Evolutionary conservation across 2,329 filamentous ascomycete species (phyloP).

Genomic region (Clarireedia homoeocarpa): DNA sequence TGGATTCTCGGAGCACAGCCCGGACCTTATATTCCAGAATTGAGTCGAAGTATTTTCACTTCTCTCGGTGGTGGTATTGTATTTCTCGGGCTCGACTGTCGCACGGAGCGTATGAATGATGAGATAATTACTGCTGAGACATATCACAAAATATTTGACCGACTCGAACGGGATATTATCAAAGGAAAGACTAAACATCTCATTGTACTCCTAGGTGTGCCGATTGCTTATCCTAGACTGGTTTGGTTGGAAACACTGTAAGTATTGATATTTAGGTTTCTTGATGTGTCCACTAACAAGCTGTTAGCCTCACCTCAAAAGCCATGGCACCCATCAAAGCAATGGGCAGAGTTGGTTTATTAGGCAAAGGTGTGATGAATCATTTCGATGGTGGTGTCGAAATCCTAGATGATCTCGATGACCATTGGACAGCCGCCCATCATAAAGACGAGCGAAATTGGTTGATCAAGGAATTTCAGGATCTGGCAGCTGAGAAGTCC

Average conservation of each 20-base stretch:
- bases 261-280: constrained; percentile 27
- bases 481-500: constrained; percentile 86
- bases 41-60: constrained; percentile 80
- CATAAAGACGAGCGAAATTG: constrained; percentile 86
- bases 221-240: constrained; percentile 71
- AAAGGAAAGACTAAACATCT: constrained; percentile 84
- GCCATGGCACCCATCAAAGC: constrained; percentile 86
- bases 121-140: constrained; percentile 74
- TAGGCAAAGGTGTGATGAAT: constrained; percentile 72
- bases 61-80: constrained; percentile 70
- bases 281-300: constrained; percentile 26
- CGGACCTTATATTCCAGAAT: constrained; percentile 85
- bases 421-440: constrained; percentile 95
- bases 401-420: constrained; percentile 84
- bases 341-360: constrained; percentile 70
- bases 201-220: constrained; percentile 78
- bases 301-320: constrained; percentile 64
- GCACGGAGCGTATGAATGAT: constrained; percentile 80
- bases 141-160: constrained; percentile 80
- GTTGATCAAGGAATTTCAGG: constrained; percentile 84
- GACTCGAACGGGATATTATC: constrained; percentile 72
- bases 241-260: constrained; percentile 66
- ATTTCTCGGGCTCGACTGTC: constrained; percentile 81
- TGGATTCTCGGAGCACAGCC: constrained; percentile 76
- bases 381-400: constrained; percentile 88